Base-by-base conservation (phyloP, 495 filamentous ascomycete species). In the Podospora comata region DNA sequence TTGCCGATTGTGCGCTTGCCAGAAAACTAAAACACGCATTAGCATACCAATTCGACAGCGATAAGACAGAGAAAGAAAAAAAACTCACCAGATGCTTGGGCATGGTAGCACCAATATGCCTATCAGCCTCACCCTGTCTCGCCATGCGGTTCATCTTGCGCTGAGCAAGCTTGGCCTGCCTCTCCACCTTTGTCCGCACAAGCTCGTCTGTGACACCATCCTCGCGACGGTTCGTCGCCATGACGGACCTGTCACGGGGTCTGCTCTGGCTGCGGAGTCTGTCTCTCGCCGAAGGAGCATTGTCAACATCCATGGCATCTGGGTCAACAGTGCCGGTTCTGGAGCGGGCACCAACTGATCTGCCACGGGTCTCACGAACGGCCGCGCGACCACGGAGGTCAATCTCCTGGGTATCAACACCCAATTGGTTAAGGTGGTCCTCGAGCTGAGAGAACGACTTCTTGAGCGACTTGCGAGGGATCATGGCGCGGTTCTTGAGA, bases 71-170 rank as follows among this genome's bases (percentile, higher is more conserved):
- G 48, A 18, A 56, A 32, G 16, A 23, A 16, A 53, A 53, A 59
- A 65, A 68, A 85, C 88, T 73, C 85, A 97, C 92, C 87, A 99
- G 85, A 82, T 97, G 94, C 83, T 96, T 99, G 63, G 91, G 88
- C 76, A 96, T 80, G 57, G 90, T 84, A 9, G 89, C 89, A 65
- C 89, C 89, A 62, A 89, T 90, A 81, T 98, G 96, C 76, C 95
- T 86, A 87, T 99, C 95, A 53, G 93, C 93, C 83, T 99, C 95
- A 81, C 95, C 95, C 84, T 91, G 89, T 76, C 94, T 88, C 57
- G 95, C 95, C 91, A 96, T 94, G 68, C 94, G 85, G 83, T 99
- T 98, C 93, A 96, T 97, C 89, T 92, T 92, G 86, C 93, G 92
- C 88, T 99, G 95, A 71, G 89, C 85, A 74, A 99, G 79, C 85